Evolutionary conservation across 2,329 filamentous ascomycete species (phyloP).

Genomic region (Atkinsonella texensis): DNA sequence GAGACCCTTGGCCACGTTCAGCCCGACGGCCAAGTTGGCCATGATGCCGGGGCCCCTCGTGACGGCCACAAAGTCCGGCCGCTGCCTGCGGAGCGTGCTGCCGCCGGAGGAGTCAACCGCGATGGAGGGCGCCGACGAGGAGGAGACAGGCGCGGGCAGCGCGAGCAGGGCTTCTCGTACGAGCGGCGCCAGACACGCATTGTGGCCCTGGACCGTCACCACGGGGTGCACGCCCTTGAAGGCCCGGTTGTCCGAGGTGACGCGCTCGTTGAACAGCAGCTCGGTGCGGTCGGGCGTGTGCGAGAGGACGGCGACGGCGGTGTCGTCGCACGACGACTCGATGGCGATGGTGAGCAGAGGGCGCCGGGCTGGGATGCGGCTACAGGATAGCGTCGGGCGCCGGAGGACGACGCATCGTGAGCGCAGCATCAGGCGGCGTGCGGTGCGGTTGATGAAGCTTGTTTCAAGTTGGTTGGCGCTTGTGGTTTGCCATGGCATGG

Average conservation of each 20-base stretch:
- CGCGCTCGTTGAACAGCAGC: conserved; percentile 67
- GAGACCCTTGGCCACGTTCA: conserved; percentile 79
- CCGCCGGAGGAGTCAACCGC: background rate
- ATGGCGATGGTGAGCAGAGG: conserved; percentile 55
- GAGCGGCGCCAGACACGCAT: conserved; percentile 54
- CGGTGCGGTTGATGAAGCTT: background rate
- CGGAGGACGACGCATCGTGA: conserved; percentile 1
- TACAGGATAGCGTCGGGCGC: background rate
- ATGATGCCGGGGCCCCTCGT: conserved; percentile 88
- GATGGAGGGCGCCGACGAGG: conserved; percentile 2
- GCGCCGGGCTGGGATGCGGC: background rate
- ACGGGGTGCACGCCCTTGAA: conserved; percentile 74
- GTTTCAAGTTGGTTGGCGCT: too few species aligned
- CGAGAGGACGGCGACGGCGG: conserved; percentile 72
- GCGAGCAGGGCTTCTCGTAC: conserved; percentile 48
- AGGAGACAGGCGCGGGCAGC: conserved; percentile 26
- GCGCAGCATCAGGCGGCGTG: conserved; percentile 2
- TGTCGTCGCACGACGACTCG: conserved; percentile 86
- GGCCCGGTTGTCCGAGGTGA: conserved; percentile 66
- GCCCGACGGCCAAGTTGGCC: conserved; percentile 61
- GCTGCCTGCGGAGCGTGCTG: conserved; percentile 15
- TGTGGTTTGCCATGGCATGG: too few species aligned
- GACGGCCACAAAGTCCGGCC: conserved; percentile 75
- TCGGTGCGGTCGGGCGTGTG: conserved; percentile 35
- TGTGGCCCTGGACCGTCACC: conserved; percentile 64